Evolutionary conservation across 2,329 filamentous ascomycete species (phyloP).

Genomic region (Colletotrichum limetticola): DNA sequence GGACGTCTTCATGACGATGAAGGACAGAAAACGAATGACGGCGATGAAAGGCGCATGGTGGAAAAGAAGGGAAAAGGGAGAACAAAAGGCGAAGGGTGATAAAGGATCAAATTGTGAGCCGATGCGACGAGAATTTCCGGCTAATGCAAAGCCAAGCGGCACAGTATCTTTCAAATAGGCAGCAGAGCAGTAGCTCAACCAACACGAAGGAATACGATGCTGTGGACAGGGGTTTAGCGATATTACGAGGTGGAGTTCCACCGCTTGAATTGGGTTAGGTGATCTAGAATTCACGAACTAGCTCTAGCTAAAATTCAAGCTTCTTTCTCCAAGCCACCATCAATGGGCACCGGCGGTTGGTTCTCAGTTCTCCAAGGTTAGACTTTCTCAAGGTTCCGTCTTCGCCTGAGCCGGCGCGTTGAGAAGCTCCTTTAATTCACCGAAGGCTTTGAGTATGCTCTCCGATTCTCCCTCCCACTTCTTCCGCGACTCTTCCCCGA

Average conservation of each 20-base stretch:
- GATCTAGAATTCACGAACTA: background rate
- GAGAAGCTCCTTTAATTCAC: constrained; percentile 41
- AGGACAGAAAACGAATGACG: background rate
- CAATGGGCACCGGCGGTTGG: no score
- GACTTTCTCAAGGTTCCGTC: background rate
- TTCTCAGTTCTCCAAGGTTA: background rate
- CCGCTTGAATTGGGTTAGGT: background rate
- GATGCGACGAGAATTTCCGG: background rate
- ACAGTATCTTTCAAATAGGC: constrained; percentile 10
- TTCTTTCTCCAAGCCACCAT: background rate
- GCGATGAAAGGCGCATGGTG: background rate
- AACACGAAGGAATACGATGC: background rate
- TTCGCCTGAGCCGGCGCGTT: background rate
- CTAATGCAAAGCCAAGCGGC: constrained; percentile 4
- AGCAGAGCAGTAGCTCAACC: constrained; percentile 1
- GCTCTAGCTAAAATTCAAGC: background rate
- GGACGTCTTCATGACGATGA: constrained; percentile 9
- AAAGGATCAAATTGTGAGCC: background rate
- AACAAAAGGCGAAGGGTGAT: background rate
- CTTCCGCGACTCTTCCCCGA: constrained; percentile 38
- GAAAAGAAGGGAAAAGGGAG: background rate
- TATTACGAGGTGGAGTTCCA: constrained; percentile 10
- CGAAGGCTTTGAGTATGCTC: constrained; percentile 38
- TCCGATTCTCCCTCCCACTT: constrained; percentile 38
- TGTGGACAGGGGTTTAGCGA: constrained; percentile 20